Evolutionary conservation across 179 eudicot genomes (phyloP).

Genomic region (Pouteria campechiana): DNA sequence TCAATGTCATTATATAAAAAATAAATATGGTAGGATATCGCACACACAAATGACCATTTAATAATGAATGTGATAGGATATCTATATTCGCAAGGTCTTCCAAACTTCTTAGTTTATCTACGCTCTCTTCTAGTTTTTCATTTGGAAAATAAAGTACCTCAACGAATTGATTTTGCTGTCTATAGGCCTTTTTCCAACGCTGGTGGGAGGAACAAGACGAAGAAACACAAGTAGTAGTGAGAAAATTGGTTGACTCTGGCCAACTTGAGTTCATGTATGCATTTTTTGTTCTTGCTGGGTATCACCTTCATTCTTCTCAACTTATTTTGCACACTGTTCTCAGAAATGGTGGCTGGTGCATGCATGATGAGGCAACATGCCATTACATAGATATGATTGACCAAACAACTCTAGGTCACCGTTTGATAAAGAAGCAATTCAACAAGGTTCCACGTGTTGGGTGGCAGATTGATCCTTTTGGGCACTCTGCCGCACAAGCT

Average conservation of each 20-base stretch:
- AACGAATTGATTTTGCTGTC: too few relatives aligned
- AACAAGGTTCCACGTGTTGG: constrained; percentile 83
- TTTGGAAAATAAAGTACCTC: too few relatives aligned
- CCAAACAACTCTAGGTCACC: constrained; percentile 87
- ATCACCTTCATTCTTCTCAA: too few relatives aligned
- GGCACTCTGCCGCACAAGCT: constrained; percentile 93
- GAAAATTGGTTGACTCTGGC: constrained; percentile 53
- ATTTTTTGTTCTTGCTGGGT: too few relatives aligned
- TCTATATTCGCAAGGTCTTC: too few relatives aligned
- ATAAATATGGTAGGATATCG: too few relatives aligned
- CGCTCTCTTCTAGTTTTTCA: too few relatives aligned
- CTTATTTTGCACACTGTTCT: too few relatives aligned
- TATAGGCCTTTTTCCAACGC: constrained; percentile 79
- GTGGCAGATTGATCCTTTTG: constrained; percentile 96
- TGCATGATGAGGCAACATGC: constrained; percentile 86
- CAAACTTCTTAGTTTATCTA: too few relatives aligned
- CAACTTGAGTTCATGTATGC: constrained; percentile 71
- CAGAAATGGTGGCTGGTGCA: constrained; percentile 96
- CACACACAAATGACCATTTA: too few relatives aligned
- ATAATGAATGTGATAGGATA: too few relatives aligned
- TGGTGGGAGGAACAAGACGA: constrained; percentile 75
- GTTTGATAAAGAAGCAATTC: constrained; percentile 41
- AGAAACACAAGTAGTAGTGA: constrained; percentile 41
- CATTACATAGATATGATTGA: constrained; percentile 95
- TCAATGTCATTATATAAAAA: too few relatives aligned